A percentile compares a stretch with the other conserved stretches of the same genome.
Evolutionary conservation across 2,329 filamentous ascomycete species (phyloP).

Genomic region (Phyllosticta ampelicida): DNA sequence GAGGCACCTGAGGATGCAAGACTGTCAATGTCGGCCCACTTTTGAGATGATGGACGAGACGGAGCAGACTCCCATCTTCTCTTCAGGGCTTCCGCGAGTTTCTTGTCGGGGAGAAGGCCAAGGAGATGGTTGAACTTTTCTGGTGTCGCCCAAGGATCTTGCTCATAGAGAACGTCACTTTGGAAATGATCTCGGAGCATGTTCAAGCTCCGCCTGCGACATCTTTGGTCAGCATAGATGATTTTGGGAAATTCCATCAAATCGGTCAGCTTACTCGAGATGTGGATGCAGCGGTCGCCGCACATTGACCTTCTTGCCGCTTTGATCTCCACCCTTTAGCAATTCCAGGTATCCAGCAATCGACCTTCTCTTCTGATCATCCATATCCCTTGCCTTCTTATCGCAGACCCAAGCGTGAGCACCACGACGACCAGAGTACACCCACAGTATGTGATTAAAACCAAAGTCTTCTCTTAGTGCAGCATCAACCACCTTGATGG

Average conservation of each 20-base stretch:
- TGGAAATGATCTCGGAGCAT: slow-evolving; percentile 79
- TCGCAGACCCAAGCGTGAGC: slow-evolving; percentile 98
- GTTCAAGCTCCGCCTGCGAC: slow-evolving; percentile 62
- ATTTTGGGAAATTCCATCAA: background rate
- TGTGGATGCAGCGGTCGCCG: slow-evolving; percentile 84
- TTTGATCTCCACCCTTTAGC: slow-evolving; percentile 74
- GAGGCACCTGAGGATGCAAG: slow-evolving; percentile 67
- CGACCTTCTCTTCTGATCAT: slow-evolving; percentile 74
- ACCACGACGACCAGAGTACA: slow-evolving; percentile 93
- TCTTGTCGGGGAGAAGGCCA: slow-evolving; percentile 70
- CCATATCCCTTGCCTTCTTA: slow-evolving; percentile 68
- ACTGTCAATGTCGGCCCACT: slow-evolving; percentile 90
- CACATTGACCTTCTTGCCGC: slow-evolving; percentile 76
- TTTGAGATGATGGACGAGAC: slow-evolving; percentile 61
- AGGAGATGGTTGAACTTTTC: slow-evolving; percentile 70
- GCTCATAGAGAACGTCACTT: slow-evolving; percentile 65
- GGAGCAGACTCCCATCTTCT: slow-evolving; percentile 87
- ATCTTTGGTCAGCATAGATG: background rate
- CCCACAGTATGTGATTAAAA: slow-evolving; percentile 95
- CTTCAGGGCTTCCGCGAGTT: slow-evolving; percentile 65
- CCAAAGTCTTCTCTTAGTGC: slow-evolving; percentile 90
- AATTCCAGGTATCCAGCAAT: slow-evolving; percentile 86
- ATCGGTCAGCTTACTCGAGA: slow-evolving; percentile 46
- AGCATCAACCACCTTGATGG: slow-evolving; percentile 82
- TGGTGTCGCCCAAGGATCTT: slow-evolving; percentile 70